These are phyloP conservation scores for Aspergillus leporis DNA, from an alignment of 495 filamentous ascomycete genomes.

Conservation along the genomic window DNA sequence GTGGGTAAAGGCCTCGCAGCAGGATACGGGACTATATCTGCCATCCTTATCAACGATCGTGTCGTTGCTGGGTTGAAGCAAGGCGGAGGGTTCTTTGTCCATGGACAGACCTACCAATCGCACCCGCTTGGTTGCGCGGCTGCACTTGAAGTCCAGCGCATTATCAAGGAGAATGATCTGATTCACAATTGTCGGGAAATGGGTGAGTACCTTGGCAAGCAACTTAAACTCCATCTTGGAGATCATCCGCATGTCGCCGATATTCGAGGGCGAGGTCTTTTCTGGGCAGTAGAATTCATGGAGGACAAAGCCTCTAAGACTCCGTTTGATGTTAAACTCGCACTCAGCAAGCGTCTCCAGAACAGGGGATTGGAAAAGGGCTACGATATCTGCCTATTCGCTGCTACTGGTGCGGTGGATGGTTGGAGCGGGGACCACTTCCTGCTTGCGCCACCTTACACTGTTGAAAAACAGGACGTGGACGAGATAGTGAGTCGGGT, in stretches of 20 bases:
- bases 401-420: constrained; percentile 15
- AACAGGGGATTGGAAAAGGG: constrained; percentile 12
- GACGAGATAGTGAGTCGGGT: constrained; percentile 15
- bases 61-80: constrained; percentile 31
- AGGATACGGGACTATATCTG: constrained; percentile 42
- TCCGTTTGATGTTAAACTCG: constrained; percentile 43
- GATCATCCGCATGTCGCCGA: constrained; percentile 60
- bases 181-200: constrained; percentile 51
- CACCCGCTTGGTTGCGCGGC: constrained; percentile 62
- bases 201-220: constrained; percentile 49
- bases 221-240: constrained; percentile 46
- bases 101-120: constrained; percentile 64
- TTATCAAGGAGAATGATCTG: constrained; percentile 56
- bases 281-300: constrained; percentile 64
- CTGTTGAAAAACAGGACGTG: constrained; percentile 7
- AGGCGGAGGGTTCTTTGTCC: constrained; percentile 46
- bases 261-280: constrained; percentile 63
- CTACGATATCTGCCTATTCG: constrained; percentile 15
- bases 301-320: constrained; percentile 46
- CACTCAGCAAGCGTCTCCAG: constrained; percentile 10
- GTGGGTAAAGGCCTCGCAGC: constrained; percentile 44
- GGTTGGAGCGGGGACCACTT: constrained; percentile 18
- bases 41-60: constrained; percentile 32
- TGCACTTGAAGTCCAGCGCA: constrained; percentile 59
- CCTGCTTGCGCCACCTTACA: constrained; percentile 14